phyloP scores from a whole-genome alignment of 352 stramenopile genomes.

The Blastocystis sp. region DNA sequence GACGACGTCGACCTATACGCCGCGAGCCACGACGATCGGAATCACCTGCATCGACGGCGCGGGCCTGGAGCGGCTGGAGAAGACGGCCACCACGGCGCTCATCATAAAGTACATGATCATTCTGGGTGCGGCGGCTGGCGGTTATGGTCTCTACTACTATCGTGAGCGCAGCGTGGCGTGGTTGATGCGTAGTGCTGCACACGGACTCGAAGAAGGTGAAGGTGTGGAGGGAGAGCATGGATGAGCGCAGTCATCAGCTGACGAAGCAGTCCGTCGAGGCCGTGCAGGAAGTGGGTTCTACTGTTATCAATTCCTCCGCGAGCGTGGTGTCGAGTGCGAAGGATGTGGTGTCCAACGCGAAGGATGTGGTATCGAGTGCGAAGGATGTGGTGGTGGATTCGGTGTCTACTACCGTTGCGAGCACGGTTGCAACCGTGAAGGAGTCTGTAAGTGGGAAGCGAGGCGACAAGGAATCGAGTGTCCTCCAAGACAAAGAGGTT shows the following conservation, averaged over 20 bases:
- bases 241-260: not conserved
- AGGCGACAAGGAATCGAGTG: no score
- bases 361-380: not conserved
- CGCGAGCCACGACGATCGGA: constrained; percentile 67
- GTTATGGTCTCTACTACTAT: constrained; percentile 56
- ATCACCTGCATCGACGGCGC: constrained; percentile 70
- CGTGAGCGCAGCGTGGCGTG: not conserved
- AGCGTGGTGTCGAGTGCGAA: not conserved
- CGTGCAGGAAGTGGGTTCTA: not conserved
- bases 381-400: not conserved
- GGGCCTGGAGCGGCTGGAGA: constrained; percentile 40
- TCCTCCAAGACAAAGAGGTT: no score
- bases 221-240: not conserved
- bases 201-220: constrained; percentile 33
- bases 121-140: not conserved
- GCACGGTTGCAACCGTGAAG: no score
- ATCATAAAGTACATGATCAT: constrained; percentile 56
- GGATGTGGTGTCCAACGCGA: not conserved
- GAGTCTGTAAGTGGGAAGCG: no score
- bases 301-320: not conserved
- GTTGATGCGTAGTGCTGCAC: not conserved
- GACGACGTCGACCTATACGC: constrained; percentile 69
- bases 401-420: no score
- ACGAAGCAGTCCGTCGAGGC: not conserved
- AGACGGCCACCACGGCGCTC: constrained; percentile 39